Base-by-base conservation (phyloP, 495 filamentous ascomycete species). In the Annulohypoxylon stygium region DNA sequence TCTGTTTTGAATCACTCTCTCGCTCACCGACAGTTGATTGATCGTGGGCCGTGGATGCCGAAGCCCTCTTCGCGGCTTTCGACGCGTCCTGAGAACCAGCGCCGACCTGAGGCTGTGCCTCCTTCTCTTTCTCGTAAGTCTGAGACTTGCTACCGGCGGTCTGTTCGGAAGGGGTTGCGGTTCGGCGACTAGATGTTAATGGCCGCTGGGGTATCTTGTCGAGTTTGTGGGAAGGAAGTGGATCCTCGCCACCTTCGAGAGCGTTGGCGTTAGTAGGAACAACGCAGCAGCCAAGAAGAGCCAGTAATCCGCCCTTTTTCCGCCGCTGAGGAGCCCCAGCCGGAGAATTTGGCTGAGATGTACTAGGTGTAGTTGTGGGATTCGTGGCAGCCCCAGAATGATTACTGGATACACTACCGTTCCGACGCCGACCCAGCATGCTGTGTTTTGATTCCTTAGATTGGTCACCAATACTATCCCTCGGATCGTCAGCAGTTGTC, bases 231-330 rank as follows among this genome's bases (percentile, higher is more conserved):
- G 88, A 83, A 53, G 92, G 89, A 23, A 92, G 79, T 23, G 80
- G 78, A 48, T 84, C 77, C 48, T 92, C 92, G 43, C 89, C 88
- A 61, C 82, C 80, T 66, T 89, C 89, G 43, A 90, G 83, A 2
- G 88, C 82, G 64, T 90, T 88, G n/a, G 87, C 88, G 51, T 88
- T 81, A 65, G 90, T 87, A 43, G 89, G 86, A 30, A 90, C 88
- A 33, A 90, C 89, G 79, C 94, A 97, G 83, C 94, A 97, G 59
- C 87, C 90, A 55, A 97, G 83, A 64, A 96, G 89, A 26, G 92
- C 85, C 20, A 97, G 81, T 41, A 97, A 82, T 9, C 84, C 80
- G 58, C 89, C 86, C 82, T 91, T 93, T 78, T 90, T 91, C 61
- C 85, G 79, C 75, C 87, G 89, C 55, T 81, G 85, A 12, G 77